phyloP scores from a whole-genome alignment of 1,284 basidiomycete species.

The Ceratobasidium sp. region DNA sequence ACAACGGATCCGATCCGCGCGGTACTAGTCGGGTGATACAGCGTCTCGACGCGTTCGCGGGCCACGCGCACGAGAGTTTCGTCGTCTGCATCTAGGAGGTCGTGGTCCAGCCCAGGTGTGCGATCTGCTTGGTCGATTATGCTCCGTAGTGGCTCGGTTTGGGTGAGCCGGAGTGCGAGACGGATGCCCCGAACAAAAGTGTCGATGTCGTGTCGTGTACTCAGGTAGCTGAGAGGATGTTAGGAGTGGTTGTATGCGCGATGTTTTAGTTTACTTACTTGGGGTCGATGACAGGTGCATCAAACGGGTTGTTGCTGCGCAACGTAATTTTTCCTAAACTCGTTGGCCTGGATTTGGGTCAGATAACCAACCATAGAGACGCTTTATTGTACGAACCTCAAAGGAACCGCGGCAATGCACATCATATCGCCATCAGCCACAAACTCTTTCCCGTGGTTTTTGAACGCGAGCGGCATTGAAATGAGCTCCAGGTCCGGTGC shows the following conservation, averaged over 20 bases:
- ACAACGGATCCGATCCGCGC: conserved; percentile 73
- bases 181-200: conserved; percentile 45
- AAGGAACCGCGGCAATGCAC: conserved; percentile 55
- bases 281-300: conserved; percentile 49
- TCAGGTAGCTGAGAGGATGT: conserved; percentile 29
- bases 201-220: conserved; percentile 47
- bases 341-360: conserved; percentile 35
- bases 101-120: conserved; percentile 54
- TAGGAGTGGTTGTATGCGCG: no score
- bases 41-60: conserved; percentile 66
- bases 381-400: conserved; percentile 53
- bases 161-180: conserved; percentile 36
- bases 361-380: not conserved
- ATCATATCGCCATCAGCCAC: conserved; percentile 54
- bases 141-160: conserved; percentile 48
- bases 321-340: conserved; percentile 45
- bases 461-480: conserved; percentile 50
- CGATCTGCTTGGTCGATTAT: conserved; percentile 51
- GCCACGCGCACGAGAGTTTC: conserved; percentile 59
- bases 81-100: conserved; percentile 53
- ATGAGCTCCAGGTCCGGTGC: conserved; percentile 58
- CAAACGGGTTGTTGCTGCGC: conserved; percentile 47
- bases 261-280: conserved; percentile 22
- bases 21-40: conserved; percentile 72
- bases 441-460: conserved; percentile 48